Conservation (phyloP, 1,139 yeast species). For the Geotrichum bryndzae region DNA sequence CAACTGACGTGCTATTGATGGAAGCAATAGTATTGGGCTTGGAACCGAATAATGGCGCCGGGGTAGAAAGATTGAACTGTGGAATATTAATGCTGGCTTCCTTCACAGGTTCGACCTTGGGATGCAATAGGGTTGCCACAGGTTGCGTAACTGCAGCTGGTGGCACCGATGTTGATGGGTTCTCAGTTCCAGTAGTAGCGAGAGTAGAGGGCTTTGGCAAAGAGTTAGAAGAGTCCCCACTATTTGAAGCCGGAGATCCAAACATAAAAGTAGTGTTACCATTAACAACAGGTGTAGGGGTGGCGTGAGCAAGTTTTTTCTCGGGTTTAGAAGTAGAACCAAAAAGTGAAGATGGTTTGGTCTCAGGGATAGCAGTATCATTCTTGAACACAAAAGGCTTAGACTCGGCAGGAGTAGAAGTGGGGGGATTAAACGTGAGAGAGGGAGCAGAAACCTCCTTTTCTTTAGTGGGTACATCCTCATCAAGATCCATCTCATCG, state of each 20-base stretch:
- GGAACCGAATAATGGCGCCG: neutral
- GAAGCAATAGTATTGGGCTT: neutral
- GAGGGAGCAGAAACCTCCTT: neutral
- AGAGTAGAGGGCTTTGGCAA: neutral
- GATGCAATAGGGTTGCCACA: neutral
- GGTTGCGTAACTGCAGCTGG: neutral
- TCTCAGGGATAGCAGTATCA: neutral
- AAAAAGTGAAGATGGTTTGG: neutral
- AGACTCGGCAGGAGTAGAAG: slow-evolving; percentile 5
- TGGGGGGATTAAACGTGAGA: neutral
- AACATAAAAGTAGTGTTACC: neutral
- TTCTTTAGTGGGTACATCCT: neutral
- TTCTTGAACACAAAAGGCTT: neutral
- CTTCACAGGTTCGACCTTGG: neutral
- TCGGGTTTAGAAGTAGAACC: neutral
- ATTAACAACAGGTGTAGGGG: neutral
- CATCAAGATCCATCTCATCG: slow-evolving; percentile 6
- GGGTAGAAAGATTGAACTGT: neutral
- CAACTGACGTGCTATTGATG: neutral
- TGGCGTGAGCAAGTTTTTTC: neutral
- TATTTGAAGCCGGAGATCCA: neutral
- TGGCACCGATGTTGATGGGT: neutral
- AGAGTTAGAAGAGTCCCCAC: neutral
- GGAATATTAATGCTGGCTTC: neutral
- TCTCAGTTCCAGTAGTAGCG: neutral